Evolutionary conservation across 352 stramenopile genomes (phyloP).

Genomic region (Pythium aquatile): DNA sequence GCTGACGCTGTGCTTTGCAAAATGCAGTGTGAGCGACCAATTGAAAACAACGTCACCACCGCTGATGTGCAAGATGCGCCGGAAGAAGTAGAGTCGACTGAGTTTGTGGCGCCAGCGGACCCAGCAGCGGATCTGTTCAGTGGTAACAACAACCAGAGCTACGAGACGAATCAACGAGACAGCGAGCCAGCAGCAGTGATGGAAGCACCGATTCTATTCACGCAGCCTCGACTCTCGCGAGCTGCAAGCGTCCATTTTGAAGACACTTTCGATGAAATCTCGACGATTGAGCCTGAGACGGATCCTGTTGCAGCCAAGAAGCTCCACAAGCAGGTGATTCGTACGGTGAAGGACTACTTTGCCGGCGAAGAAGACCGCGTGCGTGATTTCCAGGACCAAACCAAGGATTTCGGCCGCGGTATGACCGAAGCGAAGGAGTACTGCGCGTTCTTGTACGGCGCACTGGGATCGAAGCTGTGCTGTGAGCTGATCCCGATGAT

Average conservation of each 20-base stretch:
- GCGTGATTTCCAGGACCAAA: constrained; percentile 78
- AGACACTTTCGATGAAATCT: constrained; percentile 53
- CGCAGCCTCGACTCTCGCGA: constrained; percentile 13
- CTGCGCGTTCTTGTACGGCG: constrained; percentile 69
- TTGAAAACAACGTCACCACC: constrained; percentile 7
- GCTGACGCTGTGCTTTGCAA: background rate
- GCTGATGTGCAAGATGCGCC: background rate
- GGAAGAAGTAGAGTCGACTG: background rate
- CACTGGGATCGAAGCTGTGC: constrained; percentile 63
- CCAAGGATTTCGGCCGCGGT: constrained; percentile 69
- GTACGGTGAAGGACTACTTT: constrained; percentile 61
- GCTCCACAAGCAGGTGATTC: constrained; percentile 72
- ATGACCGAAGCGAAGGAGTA: constrained; percentile 74
- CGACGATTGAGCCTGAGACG: constrained; percentile 48
- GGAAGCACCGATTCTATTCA: constrained; percentile 1
- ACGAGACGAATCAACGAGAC: background rate
- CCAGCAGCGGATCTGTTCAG: background rate
- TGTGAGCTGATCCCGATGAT: constrained; percentile 75
- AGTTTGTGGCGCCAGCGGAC: background rate
- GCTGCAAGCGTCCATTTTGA: constrained; percentile 30
- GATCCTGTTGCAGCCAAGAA: constrained; percentile 63
- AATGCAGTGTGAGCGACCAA: constrained; percentile 15
- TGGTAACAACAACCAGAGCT: background rate
- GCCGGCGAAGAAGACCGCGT: constrained; percentile 67
- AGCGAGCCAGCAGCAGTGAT: background rate